Evolutionary conservation across 192 early-diverging fungal genomes (phyloP).

Genomic region (Rhizophagus clarus): DNA sequence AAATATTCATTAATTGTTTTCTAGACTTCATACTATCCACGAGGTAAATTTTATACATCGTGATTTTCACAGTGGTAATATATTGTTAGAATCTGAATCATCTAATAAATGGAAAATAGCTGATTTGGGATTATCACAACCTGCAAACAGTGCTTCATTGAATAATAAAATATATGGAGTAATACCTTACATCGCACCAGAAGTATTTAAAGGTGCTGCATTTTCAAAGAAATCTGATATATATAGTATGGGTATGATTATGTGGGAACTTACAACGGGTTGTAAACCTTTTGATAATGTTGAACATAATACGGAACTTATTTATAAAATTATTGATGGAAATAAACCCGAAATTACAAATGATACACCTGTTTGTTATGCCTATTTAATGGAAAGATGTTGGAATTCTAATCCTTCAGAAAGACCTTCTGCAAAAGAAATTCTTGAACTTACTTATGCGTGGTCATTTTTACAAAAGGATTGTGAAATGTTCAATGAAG

Average conservation of each 20-base stretch:
- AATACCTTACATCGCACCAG: neutral
- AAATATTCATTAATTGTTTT: neutral
- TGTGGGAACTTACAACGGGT: neutral
- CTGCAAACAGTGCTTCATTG: neutral
- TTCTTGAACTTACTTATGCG: neutral
- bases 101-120: neutral
- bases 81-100: neutral
- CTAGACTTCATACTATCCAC: neutral
- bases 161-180: neutral
- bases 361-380: neutral
- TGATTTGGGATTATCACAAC: neutral
- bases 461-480: neutral
- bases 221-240: neutral
- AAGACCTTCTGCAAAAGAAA: neutral
- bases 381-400: neutral
- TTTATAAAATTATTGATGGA: neutral
- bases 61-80: constrained; percentile 15
- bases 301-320: neutral
- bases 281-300: neutral
- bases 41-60: neutral
- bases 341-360: neutral
- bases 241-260: neutral
- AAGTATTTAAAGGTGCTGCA: neutral
- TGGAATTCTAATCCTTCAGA: neutral
- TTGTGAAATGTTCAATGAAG: neutral